Base-by-base conservation (phyloP, 768 basidiomycete species). In the Agrocybe chaxingu region DNA sequence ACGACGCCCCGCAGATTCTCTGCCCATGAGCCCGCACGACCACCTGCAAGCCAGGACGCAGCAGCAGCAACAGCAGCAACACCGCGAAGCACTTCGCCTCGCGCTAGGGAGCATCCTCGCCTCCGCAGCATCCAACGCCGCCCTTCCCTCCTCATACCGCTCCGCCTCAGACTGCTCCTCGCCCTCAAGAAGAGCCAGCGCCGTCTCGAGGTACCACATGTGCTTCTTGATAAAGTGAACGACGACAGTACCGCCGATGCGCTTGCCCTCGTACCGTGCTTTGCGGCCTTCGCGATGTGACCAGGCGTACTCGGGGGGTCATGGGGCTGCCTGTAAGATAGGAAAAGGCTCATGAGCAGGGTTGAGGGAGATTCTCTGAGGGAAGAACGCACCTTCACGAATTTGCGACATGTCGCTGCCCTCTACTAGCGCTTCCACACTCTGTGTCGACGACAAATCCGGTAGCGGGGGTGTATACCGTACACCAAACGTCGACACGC, bases 221-320 rank as follows among this genome's bases (percentile, higher is more conserved):
- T 91, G 84, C 66, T 92, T 88, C 83, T 98, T 99, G 76, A 99
- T 87, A 65, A 92, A 98, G 70, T 99, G 96, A 45, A 99, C 93
- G 16, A 93, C 89, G 41, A 95, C 79, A 2, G 96, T 99, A 4
- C 96, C 97, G 3, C 96, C 96, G 7, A 92, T 81, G 16, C 88
- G 84, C 51, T 78, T 71, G 40, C 75, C 76, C 56, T 82, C 77
- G 61, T 90, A 90, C 41, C 81, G 81, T 43, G 66, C 79, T 56
- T 69, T 62, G 37, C 84, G 75, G 42, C 89, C 87, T 73, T 92
- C 89, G 33, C 89, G 81, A 54, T 80, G 75, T 18, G 66, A 70
- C 89, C 88, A 92, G 11, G 85, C 85, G 56, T 82, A 77, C 34
- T 79, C 77, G 0, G 80, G 80, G 76, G 34, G 82, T 80, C 65